These are phyloP conservation scores for Scheffersomyces titani DNA, from an alignment of 1,139 yeast genomes.

Conservation along the genomic window DNA sequence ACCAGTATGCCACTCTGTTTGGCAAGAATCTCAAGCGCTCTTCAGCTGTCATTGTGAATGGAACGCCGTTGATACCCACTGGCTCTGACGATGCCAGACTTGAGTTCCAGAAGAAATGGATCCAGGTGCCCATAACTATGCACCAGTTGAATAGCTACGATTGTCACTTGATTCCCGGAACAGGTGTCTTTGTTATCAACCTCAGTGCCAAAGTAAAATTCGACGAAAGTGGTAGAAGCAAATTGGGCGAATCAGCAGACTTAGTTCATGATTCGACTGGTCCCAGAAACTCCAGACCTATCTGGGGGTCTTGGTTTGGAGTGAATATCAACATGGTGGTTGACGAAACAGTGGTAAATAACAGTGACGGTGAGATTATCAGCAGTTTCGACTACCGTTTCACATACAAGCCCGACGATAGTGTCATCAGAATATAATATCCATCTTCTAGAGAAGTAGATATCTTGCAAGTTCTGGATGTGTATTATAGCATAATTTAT, in stretches of 20 bases:
- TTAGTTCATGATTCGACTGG: constrained; percentile 21
- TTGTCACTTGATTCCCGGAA: constrained; percentile 71
- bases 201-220: constrained; percentile 68
- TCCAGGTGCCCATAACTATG: constrained; percentile 57
- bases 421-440: constrained; percentile 40
- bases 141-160: constrained; percentile 67
- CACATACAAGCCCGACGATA: constrained; percentile 62
- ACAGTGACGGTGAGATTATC: constrained; percentile 46
- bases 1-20: constrained; percentile 52
- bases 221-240: constrained; percentile 70
- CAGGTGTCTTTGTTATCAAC: constrained; percentile 55
- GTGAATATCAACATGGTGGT: constrained; percentile 58
- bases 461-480: not conserved
- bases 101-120: constrained; percentile 68
- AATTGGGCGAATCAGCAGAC: constrained; percentile 62
- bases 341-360: constrained; percentile 53
- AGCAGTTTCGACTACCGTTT: constrained; percentile 66
- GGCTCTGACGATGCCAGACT: constrained; percentile 45
- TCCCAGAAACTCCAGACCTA: constrained; percentile 26
- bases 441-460: not conserved
- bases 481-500: too few species aligned
- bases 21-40: constrained; percentile 48
- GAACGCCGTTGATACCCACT: constrained; percentile 55
- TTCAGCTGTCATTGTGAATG: constrained; percentile 61
- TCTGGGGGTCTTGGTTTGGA: constrained; percentile 74